These are phyloP conservation scores for Colletotrichum sp. DNA, from an alignment of 2,329 filamentous ascomycete species.

Conservation along the genomic window DNA sequence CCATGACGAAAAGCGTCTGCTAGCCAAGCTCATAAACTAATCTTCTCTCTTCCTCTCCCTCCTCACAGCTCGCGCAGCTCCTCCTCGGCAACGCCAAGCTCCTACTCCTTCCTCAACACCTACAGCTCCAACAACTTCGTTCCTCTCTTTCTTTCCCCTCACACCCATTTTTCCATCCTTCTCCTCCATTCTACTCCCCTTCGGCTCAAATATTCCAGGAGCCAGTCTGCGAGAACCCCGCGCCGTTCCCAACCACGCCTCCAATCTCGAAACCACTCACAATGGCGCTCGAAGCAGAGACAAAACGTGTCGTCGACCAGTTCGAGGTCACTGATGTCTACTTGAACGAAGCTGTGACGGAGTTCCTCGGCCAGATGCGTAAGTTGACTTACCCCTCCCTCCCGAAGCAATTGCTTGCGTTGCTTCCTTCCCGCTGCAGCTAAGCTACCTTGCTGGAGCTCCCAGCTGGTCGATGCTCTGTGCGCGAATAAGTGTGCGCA, in stretches of 20 bases:
- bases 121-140: constrained; percentile 28
- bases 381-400: constrained; percentile 27
- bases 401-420: not conserved
- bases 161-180: constrained; percentile 31
- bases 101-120: not conserved
- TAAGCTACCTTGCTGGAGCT: not conserved
- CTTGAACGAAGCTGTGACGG: constrained; percentile 79
- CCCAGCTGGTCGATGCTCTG: not conserved
- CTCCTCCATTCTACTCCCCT: constrained; percentile 43
- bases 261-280: constrained; percentile 61
- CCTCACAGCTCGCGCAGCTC: constrained; percentile 54
- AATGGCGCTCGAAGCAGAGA: constrained; percentile 72
- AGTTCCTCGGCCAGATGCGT: constrained; percentile 89
- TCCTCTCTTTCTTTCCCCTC: constrained; percentile 27
- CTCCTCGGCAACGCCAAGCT: constrained; percentile 56
- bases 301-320: constrained; percentile 79
- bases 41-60: constrained; percentile 21
- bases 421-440: not conserved
- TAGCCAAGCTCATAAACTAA: constrained; percentile 22
- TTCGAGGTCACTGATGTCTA: constrained; percentile 85
- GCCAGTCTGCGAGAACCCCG: constrained; percentile 59
- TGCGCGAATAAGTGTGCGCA: constrained; percentile 8
- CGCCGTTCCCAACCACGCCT: constrained; percentile 57
- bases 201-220: constrained; percentile 44
- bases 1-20: not conserved